These are phyloP conservation scores for Boletus subcaerulescens DNA, from an alignment of 768 basidiomycete species.

Conservation along the genomic window DNA sequence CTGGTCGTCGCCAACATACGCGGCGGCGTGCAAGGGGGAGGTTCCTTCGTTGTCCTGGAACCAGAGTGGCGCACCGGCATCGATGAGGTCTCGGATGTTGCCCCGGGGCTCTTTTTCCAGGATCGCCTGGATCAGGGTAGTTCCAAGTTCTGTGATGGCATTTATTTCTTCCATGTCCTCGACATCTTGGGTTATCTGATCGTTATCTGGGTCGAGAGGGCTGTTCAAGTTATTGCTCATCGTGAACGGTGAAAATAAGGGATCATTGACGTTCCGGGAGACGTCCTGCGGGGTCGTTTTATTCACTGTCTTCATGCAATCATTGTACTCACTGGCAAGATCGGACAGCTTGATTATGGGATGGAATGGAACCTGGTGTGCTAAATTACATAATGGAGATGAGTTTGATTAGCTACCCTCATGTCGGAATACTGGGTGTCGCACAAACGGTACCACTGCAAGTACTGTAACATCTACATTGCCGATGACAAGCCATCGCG, in stretches of 20 bases:
- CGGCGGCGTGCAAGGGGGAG: constrained; percentile 85
- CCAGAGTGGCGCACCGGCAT: constrained; percentile 80
- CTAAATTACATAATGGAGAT: constrained; percentile 13
- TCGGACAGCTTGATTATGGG: not conserved
- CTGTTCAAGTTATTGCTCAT: constrained; percentile 10
- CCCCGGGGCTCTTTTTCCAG: constrained; percentile 45
- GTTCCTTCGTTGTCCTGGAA: constrained; percentile 84
- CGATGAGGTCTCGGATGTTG: constrained; percentile 48
- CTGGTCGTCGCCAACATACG: constrained; percentile 62
- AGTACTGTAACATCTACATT: constrained; percentile 97
- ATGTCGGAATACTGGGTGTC: constrained; percentile 96
- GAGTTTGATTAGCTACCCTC: constrained; percentile 11
- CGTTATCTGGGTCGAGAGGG: constrained; percentile 2
- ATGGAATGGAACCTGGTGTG: not conserved
- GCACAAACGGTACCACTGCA: constrained; percentile 90
- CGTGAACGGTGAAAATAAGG: not conserved
- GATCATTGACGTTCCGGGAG: too few species aligned
- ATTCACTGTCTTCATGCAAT: not conserved
- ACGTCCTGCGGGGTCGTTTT: not conserved
- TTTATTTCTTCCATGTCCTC: constrained; percentile 39
- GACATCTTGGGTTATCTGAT: constrained; percentile 21
- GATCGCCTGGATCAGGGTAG: constrained; percentile 57
- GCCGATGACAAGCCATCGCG: constrained; percentile 93
- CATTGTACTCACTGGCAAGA: not conserved
- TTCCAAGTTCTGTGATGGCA: constrained; percentile 52